Evolutionary conservation across 2,329 filamentous ascomycete genomes (phyloP).

Genomic region (Fusarium musae): DNA sequence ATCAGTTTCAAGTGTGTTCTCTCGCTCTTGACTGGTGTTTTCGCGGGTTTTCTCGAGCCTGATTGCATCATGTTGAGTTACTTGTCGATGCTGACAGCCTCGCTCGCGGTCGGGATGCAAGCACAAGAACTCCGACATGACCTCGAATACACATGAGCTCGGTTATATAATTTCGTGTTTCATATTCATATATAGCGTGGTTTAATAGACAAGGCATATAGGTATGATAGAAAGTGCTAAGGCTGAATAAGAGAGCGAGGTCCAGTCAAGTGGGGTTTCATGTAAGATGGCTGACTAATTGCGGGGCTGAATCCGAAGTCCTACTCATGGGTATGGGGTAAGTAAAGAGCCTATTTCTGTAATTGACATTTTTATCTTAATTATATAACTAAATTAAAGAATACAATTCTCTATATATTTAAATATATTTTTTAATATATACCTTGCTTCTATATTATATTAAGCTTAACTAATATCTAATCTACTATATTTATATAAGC

Average conservation of each 20-base stretch:
- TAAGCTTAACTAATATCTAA: too few species aligned
- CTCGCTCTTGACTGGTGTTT: rapidly evolving
- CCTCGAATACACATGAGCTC: rapidly evolving
- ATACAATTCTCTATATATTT: too few species aligned
- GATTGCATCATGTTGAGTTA: rapidly evolving
- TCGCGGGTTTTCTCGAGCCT: rapidly evolving
- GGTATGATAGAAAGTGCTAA: neutral
- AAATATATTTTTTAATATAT: too few species aligned
- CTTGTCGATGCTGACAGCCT: neutral
- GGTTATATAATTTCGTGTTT: rapidly evolving
- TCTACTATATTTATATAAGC: too few species aligned
- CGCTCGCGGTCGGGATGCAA: rapidly evolving
- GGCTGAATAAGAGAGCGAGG: neutral
- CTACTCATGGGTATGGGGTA: too few species aligned
- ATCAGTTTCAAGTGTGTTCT: rapidly evolving
- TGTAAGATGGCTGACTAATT: neutral
- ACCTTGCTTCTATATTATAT: too few species aligned
- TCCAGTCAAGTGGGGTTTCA: neutral
- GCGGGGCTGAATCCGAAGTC: rapidly evolving
- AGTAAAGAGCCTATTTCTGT: too few species aligned
- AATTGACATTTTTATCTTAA: too few species aligned
- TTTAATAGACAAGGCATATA: rapidly evolving
- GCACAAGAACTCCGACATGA: neutral
- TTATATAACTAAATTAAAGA: too few species aligned
- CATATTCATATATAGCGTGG: rapidly evolving